phyloP scores from a whole-genome alignment of 2,329 filamentous ascomycete genomes.

The Arthrobotrys conoides region DNA sequence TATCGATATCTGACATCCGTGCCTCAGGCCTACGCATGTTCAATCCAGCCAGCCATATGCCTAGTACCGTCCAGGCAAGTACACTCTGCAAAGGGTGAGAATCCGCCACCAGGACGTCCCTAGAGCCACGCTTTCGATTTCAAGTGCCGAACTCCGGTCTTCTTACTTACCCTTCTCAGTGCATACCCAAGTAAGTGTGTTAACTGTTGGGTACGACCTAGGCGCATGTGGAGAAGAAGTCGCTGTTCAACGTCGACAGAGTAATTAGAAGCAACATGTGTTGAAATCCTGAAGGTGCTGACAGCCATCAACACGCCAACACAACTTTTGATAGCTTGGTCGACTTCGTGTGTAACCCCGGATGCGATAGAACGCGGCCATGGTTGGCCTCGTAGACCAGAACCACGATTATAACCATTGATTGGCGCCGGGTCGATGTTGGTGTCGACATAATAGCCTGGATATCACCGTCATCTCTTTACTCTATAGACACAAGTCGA shows the following conservation, averaged over 20 bases:
- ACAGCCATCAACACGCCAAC: conserved; percentile 6
- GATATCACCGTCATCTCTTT: too few species aligned
- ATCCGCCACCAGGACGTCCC: conserved; percentile 17
- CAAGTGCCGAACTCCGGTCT: conserved; percentile 20
- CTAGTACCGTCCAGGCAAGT: background rate
- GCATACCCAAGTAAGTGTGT: background rate
- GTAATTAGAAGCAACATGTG: background rate
- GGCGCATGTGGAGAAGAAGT: background rate
- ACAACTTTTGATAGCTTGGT: background rate
- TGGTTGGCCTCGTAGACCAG: too few species aligned
- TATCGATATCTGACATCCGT: conserved; percentile 21
- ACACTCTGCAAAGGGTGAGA: conserved; percentile 1
- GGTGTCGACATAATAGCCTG: too few species aligned
- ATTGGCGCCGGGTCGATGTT: background rate
- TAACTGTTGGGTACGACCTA: background rate
- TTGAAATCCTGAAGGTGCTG: background rate
- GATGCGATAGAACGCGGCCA: background rate
- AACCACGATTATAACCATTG: too few species aligned
- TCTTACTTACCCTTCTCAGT: background rate
- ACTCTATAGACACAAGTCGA: too few species aligned
- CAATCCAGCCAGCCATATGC: background rate
- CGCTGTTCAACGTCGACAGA: background rate
- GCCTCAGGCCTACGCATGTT: conserved; percentile 13
- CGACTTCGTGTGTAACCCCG: background rate
- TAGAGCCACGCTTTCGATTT: background rate